Percentiles rank a stretch among this genome's conserved stretches.
Evolutionary conservation across 2,329 filamentous ascomycete species (phyloP).

Genomic region (Calycina herbarum): DNA sequence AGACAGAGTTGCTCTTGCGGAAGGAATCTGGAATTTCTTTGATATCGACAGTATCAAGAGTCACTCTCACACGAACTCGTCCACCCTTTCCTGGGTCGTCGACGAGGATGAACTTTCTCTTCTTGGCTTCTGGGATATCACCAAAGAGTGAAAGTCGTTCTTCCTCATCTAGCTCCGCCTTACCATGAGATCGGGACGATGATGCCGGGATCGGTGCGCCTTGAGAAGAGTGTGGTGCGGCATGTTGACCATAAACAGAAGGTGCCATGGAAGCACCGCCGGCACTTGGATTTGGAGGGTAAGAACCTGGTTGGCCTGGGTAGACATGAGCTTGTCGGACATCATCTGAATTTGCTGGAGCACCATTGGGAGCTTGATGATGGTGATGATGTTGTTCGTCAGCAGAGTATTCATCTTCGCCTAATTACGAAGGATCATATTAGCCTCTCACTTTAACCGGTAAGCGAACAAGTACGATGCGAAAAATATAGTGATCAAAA

Average conservation of each 20-base stretch:
- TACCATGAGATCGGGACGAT: constrained; percentile 21
- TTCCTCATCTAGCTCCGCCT: constrained; percentile 42
- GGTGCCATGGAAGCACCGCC: constrained; percentile 63
- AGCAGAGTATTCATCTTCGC: constrained; percentile 58
- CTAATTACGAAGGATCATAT: constrained; percentile 43
- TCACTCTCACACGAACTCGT: constrained; percentile 84
- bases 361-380: constrained; percentile 58
- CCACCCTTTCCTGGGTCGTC: constrained; percentile 82
- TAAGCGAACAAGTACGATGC: constrained; percentile 25
- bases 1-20: constrained; percentile 85
- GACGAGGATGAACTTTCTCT: constrained; percentile 94
- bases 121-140: constrained; percentile 84
- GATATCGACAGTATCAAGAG: constrained; percentile 90
- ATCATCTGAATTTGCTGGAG: constrained; percentile 58
- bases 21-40: constrained; percentile 96
- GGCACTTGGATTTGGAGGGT: constrained; percentile 58
- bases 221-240: constrained; percentile 41
- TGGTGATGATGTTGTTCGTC: constrained; percentile 68
- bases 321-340: constrained; percentile 76
- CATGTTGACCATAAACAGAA: constrained; percentile 49
- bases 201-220: constrained; percentile 40
- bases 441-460: constrained; percentile 38
- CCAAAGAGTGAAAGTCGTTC: constrained; percentile 76
- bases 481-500: constrained; percentile 8
- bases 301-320: constrained; percentile 63